These are phyloP conservation scores for Cystobasidium sp. DNA, from an alignment of 1,284 basidiomycete genomes.

Conservation along the genomic window DNA sequence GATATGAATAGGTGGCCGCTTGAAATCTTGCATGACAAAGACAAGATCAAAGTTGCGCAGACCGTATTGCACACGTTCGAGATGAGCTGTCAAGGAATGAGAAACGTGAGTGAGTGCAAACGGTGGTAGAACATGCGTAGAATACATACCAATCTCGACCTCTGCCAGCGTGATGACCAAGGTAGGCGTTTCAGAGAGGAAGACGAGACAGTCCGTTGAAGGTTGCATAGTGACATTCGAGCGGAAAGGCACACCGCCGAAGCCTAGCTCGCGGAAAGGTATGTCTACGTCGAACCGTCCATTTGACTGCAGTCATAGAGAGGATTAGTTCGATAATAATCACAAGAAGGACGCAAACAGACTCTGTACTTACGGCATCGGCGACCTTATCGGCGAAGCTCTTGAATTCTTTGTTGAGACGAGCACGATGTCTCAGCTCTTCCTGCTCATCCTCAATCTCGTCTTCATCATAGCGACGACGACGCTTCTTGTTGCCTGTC, in stretches of 20 bases:
- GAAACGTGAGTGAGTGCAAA: neutral
- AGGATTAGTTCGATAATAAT: neutral
- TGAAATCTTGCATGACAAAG: conserved; percentile 95
- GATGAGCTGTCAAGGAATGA: conserved; percentile 65
- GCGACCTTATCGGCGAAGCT: conserved; percentile 90
- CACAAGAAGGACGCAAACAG: neutral
- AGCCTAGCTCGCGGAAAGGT: conserved; percentile 95
- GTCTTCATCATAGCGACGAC: conserved; percentile 97
- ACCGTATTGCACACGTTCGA: conserved; percentile 96
- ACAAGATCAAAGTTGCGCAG: conserved; percentile 98
- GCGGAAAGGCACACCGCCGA: conserved; percentile 95
- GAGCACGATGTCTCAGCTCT: conserved; percentile 83
- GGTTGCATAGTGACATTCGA: conserved; percentile 93
- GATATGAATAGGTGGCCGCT: conserved; percentile 86
- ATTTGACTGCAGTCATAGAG: conserved; percentile 55
- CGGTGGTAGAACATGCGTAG: neutral
- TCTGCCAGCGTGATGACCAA: conserved; percentile 92
- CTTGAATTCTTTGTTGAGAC: conserved; percentile 95
- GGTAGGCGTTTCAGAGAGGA: conserved; percentile 94
- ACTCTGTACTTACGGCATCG: conserved; percentile 68
- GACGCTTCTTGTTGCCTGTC: conserved; percentile 96
- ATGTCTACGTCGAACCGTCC: conserved; percentile 91
- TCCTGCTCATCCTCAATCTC: conserved; percentile 99
- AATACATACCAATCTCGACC: conserved; percentile 71
- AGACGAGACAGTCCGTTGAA: conserved; percentile 94